Conservation (phyloP, 225 moss, liverwort and hornwort species). For the Marchantia paleacea region DNA sequence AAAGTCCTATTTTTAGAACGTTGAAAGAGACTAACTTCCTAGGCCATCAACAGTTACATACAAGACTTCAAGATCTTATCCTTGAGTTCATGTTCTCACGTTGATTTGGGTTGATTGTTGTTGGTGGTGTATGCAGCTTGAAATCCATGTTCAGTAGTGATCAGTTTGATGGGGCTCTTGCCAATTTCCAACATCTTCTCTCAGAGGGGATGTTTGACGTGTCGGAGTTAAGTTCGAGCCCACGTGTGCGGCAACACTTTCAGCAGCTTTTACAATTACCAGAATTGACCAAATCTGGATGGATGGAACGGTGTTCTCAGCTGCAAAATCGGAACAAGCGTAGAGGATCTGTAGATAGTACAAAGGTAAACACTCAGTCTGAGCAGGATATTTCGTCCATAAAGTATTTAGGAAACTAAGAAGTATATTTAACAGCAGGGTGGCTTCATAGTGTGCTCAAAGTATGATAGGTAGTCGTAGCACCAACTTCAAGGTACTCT, state of each 20-base stretch:
- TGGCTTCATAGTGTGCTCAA: not conserved
- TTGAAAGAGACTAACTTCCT: not conserved
- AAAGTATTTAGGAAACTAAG: not conserved
- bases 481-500: not conserved
- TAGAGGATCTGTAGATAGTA: conserved; percentile 61
- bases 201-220: conserved; percentile 85
- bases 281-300: conserved; percentile 74
- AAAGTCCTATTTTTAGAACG: not conserved
- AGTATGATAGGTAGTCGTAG: not conserved
- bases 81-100: not conserved
- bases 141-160: conserved; percentile 75
- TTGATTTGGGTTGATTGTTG: conserved; percentile 8
- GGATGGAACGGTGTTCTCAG: conserved; percentile 70
- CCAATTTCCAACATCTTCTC: conserved; percentile 72
- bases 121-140: conserved; percentile 62
- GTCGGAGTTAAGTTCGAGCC: conserved; percentile 60
- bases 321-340: conserved; percentile 74
- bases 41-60: not conserved
- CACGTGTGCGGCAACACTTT: conserved; percentile 73
- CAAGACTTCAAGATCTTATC: not conserved
- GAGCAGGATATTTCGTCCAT: not conserved
- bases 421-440: not conserved
- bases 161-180: conserved; percentile 75
- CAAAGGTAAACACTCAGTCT: conserved; percentile 47
- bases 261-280: conserved; percentile 60